phyloP scores from a whole-genome alignment of 331 rosid species.

The Acacia pycnantha region DNA sequence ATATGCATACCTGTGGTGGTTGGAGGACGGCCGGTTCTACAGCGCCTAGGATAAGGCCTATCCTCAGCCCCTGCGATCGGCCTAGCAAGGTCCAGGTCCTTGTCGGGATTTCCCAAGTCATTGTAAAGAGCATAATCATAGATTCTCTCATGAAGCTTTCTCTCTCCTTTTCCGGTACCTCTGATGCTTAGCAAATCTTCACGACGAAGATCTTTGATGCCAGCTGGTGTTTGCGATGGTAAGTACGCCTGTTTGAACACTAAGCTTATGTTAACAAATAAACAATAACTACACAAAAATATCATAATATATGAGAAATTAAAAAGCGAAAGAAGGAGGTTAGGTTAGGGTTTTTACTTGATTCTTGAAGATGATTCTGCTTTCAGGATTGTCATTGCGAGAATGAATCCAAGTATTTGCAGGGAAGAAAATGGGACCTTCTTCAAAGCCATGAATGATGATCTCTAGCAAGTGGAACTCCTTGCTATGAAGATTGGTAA shows the following conservation, averaged over 20 bases:
- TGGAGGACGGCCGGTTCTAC: conserved; percentile 83
- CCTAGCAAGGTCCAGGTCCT: conserved; percentile 67
- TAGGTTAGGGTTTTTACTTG: conserved; percentile 43
- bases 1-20: conserved; percentile 47
- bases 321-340: neutral
- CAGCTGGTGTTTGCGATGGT: conserved; percentile 89
- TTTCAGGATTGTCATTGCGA: conserved; percentile 54
- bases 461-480: conserved; percentile 78
- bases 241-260: conserved; percentile 56
- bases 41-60: conserved; percentile 88
- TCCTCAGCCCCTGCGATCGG: conserved; percentile 60
- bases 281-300: neutral
- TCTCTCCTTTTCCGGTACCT: conserved; percentile 59
- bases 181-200: conserved; percentile 70
- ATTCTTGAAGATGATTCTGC: conserved; percentile 79
- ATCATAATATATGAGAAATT: neutral
- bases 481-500: conserved; percentile 73
- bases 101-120: conserved; percentile 89
- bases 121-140: conserved; percentile 84
- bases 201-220: conserved; percentile 71
- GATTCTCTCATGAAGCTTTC: conserved; percentile 73
- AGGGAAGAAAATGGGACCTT: conserved; percentile 80
- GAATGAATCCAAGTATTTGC: conserved; percentile 95
- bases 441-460: conserved; percentile 68
- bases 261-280: conserved; percentile 2